Percentiles rank a stretch among this genome's conserved stretches.
Evolutionary conservation across 1,284 basidiomycete genomes (phyloP).

Genomic region (Boletus sp.): DNA sequence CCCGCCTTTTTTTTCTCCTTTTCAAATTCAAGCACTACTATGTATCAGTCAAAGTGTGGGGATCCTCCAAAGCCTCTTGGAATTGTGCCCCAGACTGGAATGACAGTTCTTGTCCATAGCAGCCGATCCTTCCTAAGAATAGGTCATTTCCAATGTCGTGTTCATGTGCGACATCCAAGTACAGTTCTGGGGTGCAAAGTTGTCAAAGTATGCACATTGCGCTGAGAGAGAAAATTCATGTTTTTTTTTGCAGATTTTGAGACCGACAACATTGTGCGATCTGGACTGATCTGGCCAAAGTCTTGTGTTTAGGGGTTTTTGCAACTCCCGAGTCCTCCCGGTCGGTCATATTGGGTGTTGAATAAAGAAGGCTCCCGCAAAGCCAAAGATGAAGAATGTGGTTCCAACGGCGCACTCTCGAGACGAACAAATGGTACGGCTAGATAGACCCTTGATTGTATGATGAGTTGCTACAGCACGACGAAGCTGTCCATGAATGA

Average conservation of each 20-base stretch:
- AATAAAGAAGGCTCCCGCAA: neutral
- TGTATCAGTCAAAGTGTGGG: neutral
- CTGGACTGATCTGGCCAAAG: neutral
- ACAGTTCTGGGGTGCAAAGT: neutral
- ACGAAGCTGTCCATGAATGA: too few species aligned
- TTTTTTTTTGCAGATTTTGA: neutral
- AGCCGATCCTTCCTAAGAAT: slow-evolving; percentile 20
- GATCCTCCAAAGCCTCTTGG: neutral
- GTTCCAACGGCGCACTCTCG: too few species aligned
- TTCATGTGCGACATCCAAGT: slow-evolving; percentile 17
- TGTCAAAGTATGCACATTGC: neutral
- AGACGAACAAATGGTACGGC: too few species aligned
- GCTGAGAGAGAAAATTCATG: too few species aligned
- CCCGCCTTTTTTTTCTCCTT: neutral
- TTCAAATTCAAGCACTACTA: slow-evolving; percentile 12
- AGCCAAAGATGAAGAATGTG: neutral
- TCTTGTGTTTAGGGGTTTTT: neutral
- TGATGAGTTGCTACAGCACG: neutral
- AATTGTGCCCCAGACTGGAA: neutral
- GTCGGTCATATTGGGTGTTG: neutral
- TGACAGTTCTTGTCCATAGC: slow-evolving; percentile 10
- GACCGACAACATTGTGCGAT: too few species aligned
- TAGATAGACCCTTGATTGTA: neutral
- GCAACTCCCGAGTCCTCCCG: too few species aligned
- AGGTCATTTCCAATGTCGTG: slow-evolving; percentile 22